phyloP scores from a whole-genome alignment of 2,329 filamentous ascomycete genomes.

The Pseudocercospora eumusae region DNA sequence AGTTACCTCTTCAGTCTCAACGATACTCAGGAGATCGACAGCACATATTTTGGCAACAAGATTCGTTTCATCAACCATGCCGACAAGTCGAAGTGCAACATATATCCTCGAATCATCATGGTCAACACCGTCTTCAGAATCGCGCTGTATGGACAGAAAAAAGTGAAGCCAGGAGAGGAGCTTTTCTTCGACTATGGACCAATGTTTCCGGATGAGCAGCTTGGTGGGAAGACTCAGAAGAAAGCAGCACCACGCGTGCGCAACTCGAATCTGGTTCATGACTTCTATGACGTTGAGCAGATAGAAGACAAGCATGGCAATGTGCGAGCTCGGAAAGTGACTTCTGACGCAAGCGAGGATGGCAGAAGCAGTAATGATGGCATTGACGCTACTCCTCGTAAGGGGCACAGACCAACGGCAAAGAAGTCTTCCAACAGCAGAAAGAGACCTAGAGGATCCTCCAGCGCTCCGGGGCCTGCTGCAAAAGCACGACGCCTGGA shows the following conservation, averaged over 20 bases:
- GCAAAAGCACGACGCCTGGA: not conserved
- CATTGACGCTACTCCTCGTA: not conserved
- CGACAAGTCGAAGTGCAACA: conserved; percentile 56
- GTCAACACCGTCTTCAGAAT: conserved; percentile 75
- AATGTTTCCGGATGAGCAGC: conserved; percentile 33
- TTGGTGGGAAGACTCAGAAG: conserved; percentile 28
- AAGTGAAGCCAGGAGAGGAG: conserved; percentile 72
- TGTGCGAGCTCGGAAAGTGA: conserved; percentile 24
- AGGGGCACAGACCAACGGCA: not conserved
- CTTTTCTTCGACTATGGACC: conserved; percentile 77
- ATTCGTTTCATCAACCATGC: conserved; percentile 83
- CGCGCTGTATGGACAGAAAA: conserved; percentile 67
- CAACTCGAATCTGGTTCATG: conserved; percentile 26
- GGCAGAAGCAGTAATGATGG: conserved; percentile 11
- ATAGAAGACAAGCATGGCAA: conserved; percentile 29
- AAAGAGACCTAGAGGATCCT: not conserved
- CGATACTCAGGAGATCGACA: conserved; percentile 62
- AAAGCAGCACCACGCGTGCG: conserved; percentile 31
- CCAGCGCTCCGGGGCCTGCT: not conserved
- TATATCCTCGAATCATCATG: conserved; percentile 67
- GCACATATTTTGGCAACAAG: conserved; percentile 75
- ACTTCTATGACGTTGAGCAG: conserved; percentile 32
- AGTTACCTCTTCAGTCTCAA: conserved; percentile 64
- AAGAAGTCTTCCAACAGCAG: not conserved
- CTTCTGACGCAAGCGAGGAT: conserved; percentile 19